Evolutionary conservation across 2,329 filamentous ascomycete genomes (phyloP).

Genomic region (Cercospora nicotianae): DNA sequence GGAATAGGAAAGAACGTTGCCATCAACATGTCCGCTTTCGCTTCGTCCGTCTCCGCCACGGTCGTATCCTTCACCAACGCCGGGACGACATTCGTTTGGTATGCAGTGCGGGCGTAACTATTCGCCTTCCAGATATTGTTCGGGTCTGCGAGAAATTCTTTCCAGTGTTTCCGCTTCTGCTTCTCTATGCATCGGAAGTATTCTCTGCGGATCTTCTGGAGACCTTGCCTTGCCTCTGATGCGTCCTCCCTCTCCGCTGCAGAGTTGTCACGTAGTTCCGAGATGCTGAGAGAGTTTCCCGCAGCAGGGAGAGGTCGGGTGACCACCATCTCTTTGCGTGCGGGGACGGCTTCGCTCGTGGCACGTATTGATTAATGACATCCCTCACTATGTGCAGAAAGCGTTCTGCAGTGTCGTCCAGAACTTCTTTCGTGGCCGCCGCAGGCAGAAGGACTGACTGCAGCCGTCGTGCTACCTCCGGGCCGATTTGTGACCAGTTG

Average conservation of each 20-base stretch:
- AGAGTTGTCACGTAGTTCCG: neutral
- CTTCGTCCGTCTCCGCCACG: neutral
- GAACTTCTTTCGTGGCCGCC: too few relatives aligned
- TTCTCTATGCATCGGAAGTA: neutral
- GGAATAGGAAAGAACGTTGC: neutral
- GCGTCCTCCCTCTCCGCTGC: neutral
- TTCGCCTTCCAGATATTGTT: neutral
- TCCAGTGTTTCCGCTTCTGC: neutral
- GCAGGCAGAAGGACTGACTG: too few relatives aligned
- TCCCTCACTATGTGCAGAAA: too few relatives aligned
- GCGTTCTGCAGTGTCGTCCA: too few relatives aligned
- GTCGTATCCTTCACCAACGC: neutral
- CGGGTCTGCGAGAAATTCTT: neutral
- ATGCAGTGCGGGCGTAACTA: neutral
- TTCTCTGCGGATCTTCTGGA: neutral
- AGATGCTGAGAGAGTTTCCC: too few relatives aligned
- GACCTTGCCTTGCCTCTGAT: neutral
- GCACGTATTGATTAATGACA: too few relatives aligned
- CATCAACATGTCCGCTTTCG: neutral
- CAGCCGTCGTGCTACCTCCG: too few relatives aligned
- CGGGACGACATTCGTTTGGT: neutral
- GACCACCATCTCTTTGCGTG: neutral
- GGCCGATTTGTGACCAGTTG: too few relatives aligned
- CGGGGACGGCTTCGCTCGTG: neutral
- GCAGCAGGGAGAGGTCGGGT: neutral